phyloP scores from a whole-genome alignment of 352 stramenopile species.

The Phytophthora citrophthora region DNA sequence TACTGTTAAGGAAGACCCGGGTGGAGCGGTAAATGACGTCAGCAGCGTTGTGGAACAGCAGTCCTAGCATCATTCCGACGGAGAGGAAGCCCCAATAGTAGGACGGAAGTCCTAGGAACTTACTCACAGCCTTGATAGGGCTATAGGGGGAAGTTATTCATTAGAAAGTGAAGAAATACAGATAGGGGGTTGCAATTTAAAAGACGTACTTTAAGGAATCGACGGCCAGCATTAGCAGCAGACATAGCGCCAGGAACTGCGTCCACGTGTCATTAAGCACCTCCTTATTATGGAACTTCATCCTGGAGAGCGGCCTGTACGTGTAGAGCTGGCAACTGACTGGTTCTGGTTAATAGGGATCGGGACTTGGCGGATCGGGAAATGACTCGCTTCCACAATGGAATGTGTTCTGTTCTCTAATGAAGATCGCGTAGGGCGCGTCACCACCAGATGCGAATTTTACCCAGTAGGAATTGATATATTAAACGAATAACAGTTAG shows the following conservation, averaged over 20 bases:
- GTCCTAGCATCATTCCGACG: constrained; percentile 67
- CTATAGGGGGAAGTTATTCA: constrained; percentile 26
- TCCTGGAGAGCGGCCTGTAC: constrained; percentile 4
- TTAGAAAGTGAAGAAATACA: not conserved
- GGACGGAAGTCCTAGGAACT: constrained; percentile 71
- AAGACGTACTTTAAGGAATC: constrained; percentile 88
- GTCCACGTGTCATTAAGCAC: constrained; percentile 86
- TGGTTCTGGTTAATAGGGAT: not conserved
- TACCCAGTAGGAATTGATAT: not conserved
- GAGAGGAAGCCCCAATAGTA: constrained; percentile 73
- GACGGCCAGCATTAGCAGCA: constrained; percentile 82
- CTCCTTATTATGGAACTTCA: constrained; percentile 82
- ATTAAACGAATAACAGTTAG: not conserved
- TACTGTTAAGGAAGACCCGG: constrained; percentile 96
- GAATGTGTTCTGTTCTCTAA: not conserved
- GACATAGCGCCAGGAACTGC: constrained; percentile 77
- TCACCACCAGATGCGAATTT: not conserved
- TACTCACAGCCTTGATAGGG: constrained; percentile 82
- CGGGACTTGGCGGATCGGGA: constrained; percentile 14
- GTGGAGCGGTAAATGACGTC: constrained; percentile 83
- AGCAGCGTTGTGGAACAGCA: constrained; percentile 79
- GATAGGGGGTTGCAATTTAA: not conserved
- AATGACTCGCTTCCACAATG: constrained; percentile 32
- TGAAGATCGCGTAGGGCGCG: constrained; percentile 15
- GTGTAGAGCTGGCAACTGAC: not conserved